These are phyloP conservation scores for Starmerella cellae DNA, from an alignment of 805 yeast genomes.

Conservation along the genomic window DNA sequence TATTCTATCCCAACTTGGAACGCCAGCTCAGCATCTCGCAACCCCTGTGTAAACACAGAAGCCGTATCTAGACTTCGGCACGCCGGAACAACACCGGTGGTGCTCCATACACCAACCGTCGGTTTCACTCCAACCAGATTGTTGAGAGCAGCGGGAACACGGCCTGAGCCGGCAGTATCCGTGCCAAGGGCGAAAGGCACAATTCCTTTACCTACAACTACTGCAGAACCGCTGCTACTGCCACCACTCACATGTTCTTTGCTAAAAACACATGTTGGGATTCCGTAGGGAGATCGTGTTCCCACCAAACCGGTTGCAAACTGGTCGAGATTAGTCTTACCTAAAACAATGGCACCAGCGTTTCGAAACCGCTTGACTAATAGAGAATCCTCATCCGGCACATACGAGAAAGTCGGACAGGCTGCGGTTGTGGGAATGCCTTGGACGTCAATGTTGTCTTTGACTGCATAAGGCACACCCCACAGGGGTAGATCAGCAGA, in stretches of 20 bases:
- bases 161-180: slow-evolving; percentile 95
- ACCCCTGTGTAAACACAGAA: slow-evolving; percentile 63
- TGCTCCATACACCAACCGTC: slow-evolving; percentile 73
- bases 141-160: slow-evolving; percentile 93
- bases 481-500: slow-evolving; percentile 41
- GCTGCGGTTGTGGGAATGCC: slow-evolving; percentile 86
- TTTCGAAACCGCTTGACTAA: slow-evolving; percentile 58
- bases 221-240: slow-evolving; percentile 91
- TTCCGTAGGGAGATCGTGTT: slow-evolving; percentile 87
- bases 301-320: slow-evolving; percentile 97
- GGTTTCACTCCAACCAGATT: slow-evolving; percentile 89
- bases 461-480: slow-evolving; percentile 92
- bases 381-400: slow-evolving; percentile 60
- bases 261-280: slow-evolving; percentile 67
- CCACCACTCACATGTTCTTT: slow-evolving; percentile 82
- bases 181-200: slow-evolving; percentile 88
- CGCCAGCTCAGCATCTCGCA: slow-evolving; percentile 70
- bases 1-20: slow-evolving; percentile 59
- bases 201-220: slow-evolving; percentile 75
- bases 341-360: slow-evolving; percentile 88
- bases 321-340: slow-evolving; percentile 92
- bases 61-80: slow-evolving; percentile 91
- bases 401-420: slow-evolving; percentile 69
- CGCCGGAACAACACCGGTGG: slow-evolving; percentile 92
- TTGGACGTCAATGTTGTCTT: slow-evolving; percentile 84